A percentile compares a stretch with the other conserved stretches of the same genome.
These are phyloP conservation scores for Candida albicans DNA, from an alignment of 1,139 yeast genomes.

Conservation along the genomic window DNA sequence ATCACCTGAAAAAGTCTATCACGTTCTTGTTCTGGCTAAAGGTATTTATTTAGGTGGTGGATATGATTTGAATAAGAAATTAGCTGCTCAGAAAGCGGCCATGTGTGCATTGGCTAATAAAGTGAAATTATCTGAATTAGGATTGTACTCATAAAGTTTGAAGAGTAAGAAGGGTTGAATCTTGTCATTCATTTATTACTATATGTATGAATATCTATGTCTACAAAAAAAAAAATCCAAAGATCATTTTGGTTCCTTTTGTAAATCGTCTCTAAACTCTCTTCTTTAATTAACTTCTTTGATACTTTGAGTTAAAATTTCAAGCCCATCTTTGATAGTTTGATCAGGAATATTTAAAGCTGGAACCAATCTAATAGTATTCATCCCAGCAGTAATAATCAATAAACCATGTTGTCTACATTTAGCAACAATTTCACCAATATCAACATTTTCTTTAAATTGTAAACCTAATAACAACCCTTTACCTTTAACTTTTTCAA, in stretches of 20 bases:
- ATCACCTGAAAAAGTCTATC: slow-evolving; percentile 1
- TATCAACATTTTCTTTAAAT: slow-evolving; percentile 57
- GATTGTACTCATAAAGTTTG: not conserved
- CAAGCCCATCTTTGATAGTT: slow-evolving; percentile 67
- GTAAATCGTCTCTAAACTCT: not conserved
- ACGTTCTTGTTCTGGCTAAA: slow-evolving; percentile 22
- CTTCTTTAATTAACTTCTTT: not conserved
- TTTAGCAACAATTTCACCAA: slow-evolving; percentile 59
- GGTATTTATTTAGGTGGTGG: slow-evolving; percentile 34
- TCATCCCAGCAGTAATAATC: slow-evolving; percentile 87
- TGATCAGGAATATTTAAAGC: slow-evolving; percentile 81
- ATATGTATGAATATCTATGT: too few species aligned
- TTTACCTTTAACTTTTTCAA: slow-evolving; percentile 75
- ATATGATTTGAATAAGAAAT: slow-evolving; percentile 28
- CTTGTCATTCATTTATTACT: too few species aligned
- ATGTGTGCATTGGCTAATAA: slow-evolving; percentile 28
- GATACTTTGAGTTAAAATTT: slow-evolving; percentile 46
- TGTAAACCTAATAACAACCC: slow-evolving; percentile 87
- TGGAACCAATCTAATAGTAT: slow-evolving; percentile 87
- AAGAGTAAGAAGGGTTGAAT: not conserved
- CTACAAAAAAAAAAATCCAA: too few species aligned
- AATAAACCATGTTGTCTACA: slow-evolving; percentile 81
- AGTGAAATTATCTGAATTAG: slow-evolving; percentile 4
- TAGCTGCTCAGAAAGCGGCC: slow-evolving; percentile 34
- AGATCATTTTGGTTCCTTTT: too few species aligned